phyloP scores from a whole-genome alignment of 306 rosid species.

The Castanea crenata region DNA sequence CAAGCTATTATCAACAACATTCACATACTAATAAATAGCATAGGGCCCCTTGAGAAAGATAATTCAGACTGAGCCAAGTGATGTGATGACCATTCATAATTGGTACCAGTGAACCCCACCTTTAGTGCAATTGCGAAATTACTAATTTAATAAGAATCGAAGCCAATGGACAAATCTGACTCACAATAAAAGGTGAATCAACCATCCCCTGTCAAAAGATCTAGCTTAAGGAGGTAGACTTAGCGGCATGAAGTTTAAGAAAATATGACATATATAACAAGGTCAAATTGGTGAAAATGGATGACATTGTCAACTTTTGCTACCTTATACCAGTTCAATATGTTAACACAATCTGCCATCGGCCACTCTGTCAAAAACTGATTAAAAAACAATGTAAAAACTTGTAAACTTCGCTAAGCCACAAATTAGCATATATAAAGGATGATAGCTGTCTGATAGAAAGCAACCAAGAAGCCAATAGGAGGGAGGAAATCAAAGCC shows the following conservation, averaged over 20 bases:
- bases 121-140: too few species aligned
- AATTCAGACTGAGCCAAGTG: too few species aligned
- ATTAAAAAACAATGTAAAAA: conserved; percentile 20
- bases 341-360: conserved; percentile 24
- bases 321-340: conserved; percentile 25
- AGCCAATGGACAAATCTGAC: not conserved
- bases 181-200: not conserved
- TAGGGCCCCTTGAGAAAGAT: too few species aligned
- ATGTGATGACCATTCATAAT: too few species aligned
- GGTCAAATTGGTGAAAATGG: not conserved
- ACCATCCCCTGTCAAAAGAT: not conserved
- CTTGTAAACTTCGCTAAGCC: not conserved
- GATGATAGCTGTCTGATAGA: conserved; percentile 13
- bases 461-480: conserved; percentile 15
- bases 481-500: conserved; percentile 10
- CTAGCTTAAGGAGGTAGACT: not conserved
- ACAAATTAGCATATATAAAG: not conserved
- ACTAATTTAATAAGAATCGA: too few species aligned
- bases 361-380: conserved; percentile 25
- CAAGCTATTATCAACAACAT: too few species aligned
- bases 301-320: conserved; percentile 29
- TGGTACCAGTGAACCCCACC: too few species aligned
- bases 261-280: not conserved
- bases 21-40: too few species aligned
- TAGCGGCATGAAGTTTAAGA: not conserved